Conservation (phyloP, 2,329 filamentous ascomycete species). For the Cryphonectria nitschkei region DNA sequence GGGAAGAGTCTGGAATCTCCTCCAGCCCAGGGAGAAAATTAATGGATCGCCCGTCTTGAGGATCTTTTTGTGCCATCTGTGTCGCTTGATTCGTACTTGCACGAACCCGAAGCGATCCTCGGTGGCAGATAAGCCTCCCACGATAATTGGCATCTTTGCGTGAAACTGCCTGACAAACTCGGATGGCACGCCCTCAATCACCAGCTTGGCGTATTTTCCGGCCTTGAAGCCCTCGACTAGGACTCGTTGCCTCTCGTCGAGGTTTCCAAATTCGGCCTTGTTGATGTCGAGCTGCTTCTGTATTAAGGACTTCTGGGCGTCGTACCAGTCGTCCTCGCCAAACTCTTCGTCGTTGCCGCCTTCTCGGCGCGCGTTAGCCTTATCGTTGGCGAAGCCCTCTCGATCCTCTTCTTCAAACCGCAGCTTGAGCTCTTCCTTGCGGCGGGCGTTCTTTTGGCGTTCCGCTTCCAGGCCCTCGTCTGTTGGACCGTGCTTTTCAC, state of each 20-base stretch:
- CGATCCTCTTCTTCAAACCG: conserved; percentile 97
- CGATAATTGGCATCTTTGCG: conserved; percentile 78
- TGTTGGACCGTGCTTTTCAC: conserved; percentile 57
- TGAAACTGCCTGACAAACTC: conserved; percentile 88
- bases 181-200: conserved; percentile 84
- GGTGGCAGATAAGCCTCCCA: conserved; percentile 89
- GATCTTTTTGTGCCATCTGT: conserved; percentile 99
- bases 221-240: conserved; percentile 89
- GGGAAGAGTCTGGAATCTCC: conserved; percentile 88
- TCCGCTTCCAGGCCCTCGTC: conserved; percentile 76
- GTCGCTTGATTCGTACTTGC: conserved; percentile 94
- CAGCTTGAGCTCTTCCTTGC: conserved; percentile 92
- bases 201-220: conserved; percentile 89
- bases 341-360: conserved; percentile 76
- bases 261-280: conserved; percentile 83
- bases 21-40: conserved; percentile 96
- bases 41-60: conserved; percentile 97
- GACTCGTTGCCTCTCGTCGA: conserved; percentile 82
- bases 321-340: conserved; percentile 98
- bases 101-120: conserved; percentile 96
- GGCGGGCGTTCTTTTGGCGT: conserved; percentile 84
- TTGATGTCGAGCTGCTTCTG: conserved; percentile 98
- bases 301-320: conserved; percentile 90
- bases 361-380: conserved; percentile 74
- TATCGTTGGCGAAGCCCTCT: conserved; percentile 93